A percentile compares a stretch with the other conserved stretches of the same genome.
Evolutionary conservation across 164 flowering plant genomes (phyloP).

Genomic region (Berberis vulgaris): DNA sequence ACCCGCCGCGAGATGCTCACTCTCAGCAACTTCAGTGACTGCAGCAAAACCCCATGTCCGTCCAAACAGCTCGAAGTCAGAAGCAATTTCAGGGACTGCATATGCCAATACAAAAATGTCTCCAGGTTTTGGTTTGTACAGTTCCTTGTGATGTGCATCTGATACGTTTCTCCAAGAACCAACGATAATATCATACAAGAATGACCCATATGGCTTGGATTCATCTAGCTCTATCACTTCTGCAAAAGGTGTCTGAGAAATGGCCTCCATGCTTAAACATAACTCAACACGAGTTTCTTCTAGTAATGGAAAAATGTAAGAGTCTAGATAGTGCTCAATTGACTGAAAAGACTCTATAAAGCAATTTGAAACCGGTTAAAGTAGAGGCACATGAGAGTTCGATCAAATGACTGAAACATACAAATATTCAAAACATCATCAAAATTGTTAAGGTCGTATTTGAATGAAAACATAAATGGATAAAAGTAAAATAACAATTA

Average conservation of each 20-base stretch:
- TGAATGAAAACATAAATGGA: no score
- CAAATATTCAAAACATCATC: neutral
- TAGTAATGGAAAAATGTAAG: conserved; percentile 38
- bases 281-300: conserved; percentile 55
- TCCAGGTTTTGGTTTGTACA: conserved; percentile 43
- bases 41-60: conserved; percentile 31
- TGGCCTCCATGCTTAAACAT: conserved; percentile 34
- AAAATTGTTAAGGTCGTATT: no score
- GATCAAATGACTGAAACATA: neutral
- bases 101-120: conserved; percentile 50
- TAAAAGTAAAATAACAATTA: no score
- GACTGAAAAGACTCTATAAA: conserved; percentile 35
- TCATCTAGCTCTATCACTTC: conserved; percentile 23
- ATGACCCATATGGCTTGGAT: conserved; percentile 12
- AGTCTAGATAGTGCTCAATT: conserved; percentile 33
- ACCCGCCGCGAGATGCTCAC: neutral
- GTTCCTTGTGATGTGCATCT: conserved; percentile 23
- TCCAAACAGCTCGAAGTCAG: conserved; percentile 32
- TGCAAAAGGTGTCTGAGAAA: conserved; percentile 40
- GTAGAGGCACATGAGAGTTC: neutral
- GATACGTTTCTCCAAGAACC: conserved; percentile 46
- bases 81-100: conserved; percentile 30
- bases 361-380: neutral
- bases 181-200: conserved; percentile 30
- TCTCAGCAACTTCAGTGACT: conserved; percentile 16